Evolutionary conservation across 2,329 filamentous ascomycete species (phyloP).

Genomic region (Phaeosphaeria sp.): DNA sequence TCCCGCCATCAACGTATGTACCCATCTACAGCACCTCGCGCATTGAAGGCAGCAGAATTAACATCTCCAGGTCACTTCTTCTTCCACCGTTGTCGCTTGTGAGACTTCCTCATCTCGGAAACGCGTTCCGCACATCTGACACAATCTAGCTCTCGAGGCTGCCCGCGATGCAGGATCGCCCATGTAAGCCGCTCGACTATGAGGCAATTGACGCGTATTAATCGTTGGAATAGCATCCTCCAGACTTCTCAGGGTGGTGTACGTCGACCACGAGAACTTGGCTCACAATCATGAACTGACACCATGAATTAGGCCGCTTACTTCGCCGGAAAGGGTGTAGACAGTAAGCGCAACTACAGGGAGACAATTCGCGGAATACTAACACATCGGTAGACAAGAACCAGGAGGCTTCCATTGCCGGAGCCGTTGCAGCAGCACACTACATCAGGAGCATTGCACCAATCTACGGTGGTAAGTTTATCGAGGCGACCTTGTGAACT

Average conservation of each 20-base stretch:
- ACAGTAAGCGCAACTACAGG: background rate
- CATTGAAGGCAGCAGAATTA: conserved; percentile 1
- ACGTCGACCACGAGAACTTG: background rate
- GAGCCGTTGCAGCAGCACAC: conserved; percentile 82
- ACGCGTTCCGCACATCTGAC: conserved; percentile 3
- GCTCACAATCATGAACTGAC: background rate
- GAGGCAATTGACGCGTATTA: background rate
- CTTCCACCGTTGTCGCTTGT: conserved; percentile 73
- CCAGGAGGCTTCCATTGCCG: conserved; percentile 88
- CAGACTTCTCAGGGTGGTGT: conserved; percentile 82
- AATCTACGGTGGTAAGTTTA: conserved; percentile 66
- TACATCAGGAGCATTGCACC: conserved; percentile 85
- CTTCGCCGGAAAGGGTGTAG: conserved; percentile 70
- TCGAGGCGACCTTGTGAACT: background rate
- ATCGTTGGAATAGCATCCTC: conserved; percentile 63
- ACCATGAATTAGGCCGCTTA: conserved; percentile 53
- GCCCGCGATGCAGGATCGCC: conserved; percentile 90
- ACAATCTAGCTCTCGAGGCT: conserved; percentile 80
- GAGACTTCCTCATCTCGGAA: background rate
- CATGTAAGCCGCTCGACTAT: conserved; percentile 52
- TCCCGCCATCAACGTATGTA: conserved; percentile 44
- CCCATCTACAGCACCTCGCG: background rate
- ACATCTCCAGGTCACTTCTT: conserved; percentile 77
- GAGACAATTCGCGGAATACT: background rate
- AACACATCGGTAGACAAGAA: conserved; percentile 50